Evolutionary conservation across 352 stramenopile genomes (phyloP), one percentile per base, ranked within the genome.

Genomic region (Pythium aphanidermatum): DNA sequence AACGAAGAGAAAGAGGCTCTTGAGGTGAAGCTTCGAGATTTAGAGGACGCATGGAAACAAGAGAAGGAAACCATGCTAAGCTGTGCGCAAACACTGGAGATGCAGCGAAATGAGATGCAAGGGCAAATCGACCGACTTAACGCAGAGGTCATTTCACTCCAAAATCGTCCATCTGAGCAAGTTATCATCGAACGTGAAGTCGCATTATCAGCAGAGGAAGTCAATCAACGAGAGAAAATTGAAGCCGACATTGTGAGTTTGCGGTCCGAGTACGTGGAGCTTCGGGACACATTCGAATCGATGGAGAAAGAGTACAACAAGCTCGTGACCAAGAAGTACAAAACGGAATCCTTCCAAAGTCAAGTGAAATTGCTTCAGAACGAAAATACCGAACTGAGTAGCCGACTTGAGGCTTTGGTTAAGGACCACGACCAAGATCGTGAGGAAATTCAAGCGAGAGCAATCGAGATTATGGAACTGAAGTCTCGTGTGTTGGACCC

Each of bases 321-420:
- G 32, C 53, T 80, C 14, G 48, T 80, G 11, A 78, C 75, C 23
- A 78, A 75, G 50, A 73, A 78, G 41, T 87, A 87, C 65, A 85
- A 87, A 42, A 82, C 75, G 4, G 75, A 87, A 44, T 79, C 75
- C 3, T 87, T 87, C 50, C 72, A 85, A 46, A 83, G 55, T 43
- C 75, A 85, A 47, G 50, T 82, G 27, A 70, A 65, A 32, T 51
- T 87, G 10, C 38, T 87, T 24, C 75, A 83, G 40, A 78, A 80
- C 39, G 75, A 87, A 46, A 87, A 85, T 47, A 54, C 45, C 14
- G 72, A 83, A 46, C 47, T 87, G 4, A 62, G 43, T 14, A 51
- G 52, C 1, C 63, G 66, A 21, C 36, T 84, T 6, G 75, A 79
- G 36, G 66, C 74, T 4, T 29, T 90, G 5, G 26, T 40, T 17